Evolutionary conservation across 192 early-diverging fungal species (phyloP).

Genomic region (Backusella westeae): DNA sequence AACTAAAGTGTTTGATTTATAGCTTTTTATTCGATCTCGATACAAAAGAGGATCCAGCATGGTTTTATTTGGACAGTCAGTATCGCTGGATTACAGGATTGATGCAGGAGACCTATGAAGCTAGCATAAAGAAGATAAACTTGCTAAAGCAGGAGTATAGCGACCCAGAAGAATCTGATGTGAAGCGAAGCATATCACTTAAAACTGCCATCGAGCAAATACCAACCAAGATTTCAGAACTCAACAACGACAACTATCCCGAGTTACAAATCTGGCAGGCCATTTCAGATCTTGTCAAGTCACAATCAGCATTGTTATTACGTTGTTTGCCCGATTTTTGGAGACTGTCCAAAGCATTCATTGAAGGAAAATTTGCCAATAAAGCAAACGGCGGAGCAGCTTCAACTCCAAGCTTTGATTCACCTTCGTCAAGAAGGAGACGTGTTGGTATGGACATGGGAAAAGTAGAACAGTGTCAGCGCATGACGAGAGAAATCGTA

Average conservation of each 20-base stretch:
- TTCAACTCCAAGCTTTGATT: background rate
- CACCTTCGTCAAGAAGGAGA: conserved; percentile 29
- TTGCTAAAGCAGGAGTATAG: conserved; percentile 26
- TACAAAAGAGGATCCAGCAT: conserved; percentile 84
- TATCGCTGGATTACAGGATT: conserved; percentile 83
- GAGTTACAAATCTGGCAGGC: conserved; percentile 75
- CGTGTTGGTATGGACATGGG: conserved; percentile 52
- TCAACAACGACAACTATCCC: conserved; percentile 48
- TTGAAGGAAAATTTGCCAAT: conserved; percentile 79
- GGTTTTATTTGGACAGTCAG: conserved; percentile 85
- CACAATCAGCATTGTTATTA: conserved; percentile 72
- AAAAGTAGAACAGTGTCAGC: conserved; percentile 63
- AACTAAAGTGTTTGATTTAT: background rate
- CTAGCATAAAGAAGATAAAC: conserved; percentile 48
- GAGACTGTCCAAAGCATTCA: conserved; percentile 83
- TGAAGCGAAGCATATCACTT: conserved; percentile 25
- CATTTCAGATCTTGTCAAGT: conserved; percentile 64
- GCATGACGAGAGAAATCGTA: conserved; percentile 62
- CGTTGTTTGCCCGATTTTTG: conserved; percentile 89
- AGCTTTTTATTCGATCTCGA: conserved; percentile 75
- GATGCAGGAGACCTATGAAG: conserved; percentile 66
- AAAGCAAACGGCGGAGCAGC: conserved; percentile 24
- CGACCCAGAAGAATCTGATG: conserved; percentile 17
- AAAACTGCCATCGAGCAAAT: conserved; percentile 36
- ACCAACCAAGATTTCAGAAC: conserved; percentile 29